Conservation (phyloP, 2,329 filamentous ascomycete species). For the Trichothecium roseum region DNA sequence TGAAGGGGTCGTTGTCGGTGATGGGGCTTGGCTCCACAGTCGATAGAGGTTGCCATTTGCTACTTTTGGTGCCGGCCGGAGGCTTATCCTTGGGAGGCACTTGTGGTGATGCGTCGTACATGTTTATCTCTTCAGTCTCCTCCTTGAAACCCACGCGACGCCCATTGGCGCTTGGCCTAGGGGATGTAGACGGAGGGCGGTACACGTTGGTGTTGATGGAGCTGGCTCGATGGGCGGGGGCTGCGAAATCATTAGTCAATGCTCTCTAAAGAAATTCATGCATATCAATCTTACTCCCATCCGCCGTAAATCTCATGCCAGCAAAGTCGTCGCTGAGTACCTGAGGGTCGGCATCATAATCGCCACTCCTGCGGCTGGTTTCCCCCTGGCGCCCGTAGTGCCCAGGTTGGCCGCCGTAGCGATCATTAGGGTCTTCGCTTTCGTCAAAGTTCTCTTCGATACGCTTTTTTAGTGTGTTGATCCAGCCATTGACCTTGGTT, state of each 20-base stretch:
- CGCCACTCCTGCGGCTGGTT: conserved; percentile 61
- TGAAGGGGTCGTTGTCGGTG: conserved; percentile 89
- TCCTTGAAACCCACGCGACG: conserved; percentile 49
- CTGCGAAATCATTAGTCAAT: conserved; percentile 7
- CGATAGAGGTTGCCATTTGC: conserved; percentile 96
- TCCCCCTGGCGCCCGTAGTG: conserved; percentile 45
- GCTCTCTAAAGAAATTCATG: neutral
- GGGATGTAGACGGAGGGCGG: conserved; percentile 36
- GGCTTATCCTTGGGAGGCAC: conserved; percentile 40
- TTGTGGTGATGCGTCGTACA: conserved; percentile 57
- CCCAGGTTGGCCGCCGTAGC: conserved; percentile 7
- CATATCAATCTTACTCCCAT: conserved; percentile 43
- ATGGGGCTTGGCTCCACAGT: conserved; percentile 73
- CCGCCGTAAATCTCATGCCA: conserved; percentile 51
- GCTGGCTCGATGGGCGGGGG: conserved; percentile 44
- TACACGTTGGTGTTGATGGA: conserved; percentile 56
- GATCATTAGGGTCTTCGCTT: conserved; percentile 35
- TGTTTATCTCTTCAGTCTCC: conserved; percentile 65
- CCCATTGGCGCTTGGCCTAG: conserved; percentile 32
- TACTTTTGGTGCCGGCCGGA: conserved; percentile 51
- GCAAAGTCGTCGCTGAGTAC: conserved; percentile 85
- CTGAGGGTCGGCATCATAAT: conserved; percentile 88
- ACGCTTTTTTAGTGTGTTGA: conserved; percentile 83
- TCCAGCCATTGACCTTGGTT: conserved; percentile 85
- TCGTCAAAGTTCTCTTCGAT: conserved; percentile 82